Evolutionary conservation across 202 grass and related monocot genomes (phyloP), one percentile per base, ranked within the genome.

Genomic region (Hordeum pubiflorum): DNA sequence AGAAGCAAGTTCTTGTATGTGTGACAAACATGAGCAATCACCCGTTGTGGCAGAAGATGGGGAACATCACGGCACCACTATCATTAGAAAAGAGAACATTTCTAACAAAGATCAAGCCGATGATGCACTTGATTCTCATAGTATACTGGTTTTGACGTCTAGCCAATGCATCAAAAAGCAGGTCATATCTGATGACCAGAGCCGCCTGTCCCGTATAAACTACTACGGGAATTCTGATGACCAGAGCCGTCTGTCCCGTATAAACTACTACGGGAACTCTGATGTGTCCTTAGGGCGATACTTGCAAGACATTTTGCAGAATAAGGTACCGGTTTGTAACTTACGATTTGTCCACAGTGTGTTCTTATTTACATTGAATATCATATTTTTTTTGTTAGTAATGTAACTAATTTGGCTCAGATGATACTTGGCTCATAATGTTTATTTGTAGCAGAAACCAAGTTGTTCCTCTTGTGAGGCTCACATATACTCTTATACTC

Each of bases 211-310:
- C 36, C 97, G 83, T 56, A 96, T 99, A 69, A 96, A 96, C 64
- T 99, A 99, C 81, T 99, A 99, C 77, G 97, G 97, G 48, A 84
- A 93, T 66, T 93, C 90, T 46, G 90, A 93, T 79, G 91, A 93
- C 37, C 90, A 89, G 76, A 91, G 90, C 75, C 92, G 92, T 63
- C 83, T 95, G 78, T 84, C 82, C 34, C 96, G 83, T 60, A 96
- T 99, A 72, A 99, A 96, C 63, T 99, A 99, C 81, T 99, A 99
- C 74, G 96, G 96, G 48, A 84, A 93, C 71, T 93, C 90, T 46
- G 92, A 99, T 80, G 79, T 96, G 34, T 96, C 97, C 59, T 86
- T 99, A 55, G 97, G 97, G 50, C 81, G 97, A 75, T 99, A 89
- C 86, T 89, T 96, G 85, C 89, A 86, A 90, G 86, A 96, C 60